Percentiles rank a stretch among this genome's conserved stretches.
These are phyloP conservation scores for Isatis tinctoria DNA, from an alignment of 345 rosid species.

Conservation along the genomic window DNA sequence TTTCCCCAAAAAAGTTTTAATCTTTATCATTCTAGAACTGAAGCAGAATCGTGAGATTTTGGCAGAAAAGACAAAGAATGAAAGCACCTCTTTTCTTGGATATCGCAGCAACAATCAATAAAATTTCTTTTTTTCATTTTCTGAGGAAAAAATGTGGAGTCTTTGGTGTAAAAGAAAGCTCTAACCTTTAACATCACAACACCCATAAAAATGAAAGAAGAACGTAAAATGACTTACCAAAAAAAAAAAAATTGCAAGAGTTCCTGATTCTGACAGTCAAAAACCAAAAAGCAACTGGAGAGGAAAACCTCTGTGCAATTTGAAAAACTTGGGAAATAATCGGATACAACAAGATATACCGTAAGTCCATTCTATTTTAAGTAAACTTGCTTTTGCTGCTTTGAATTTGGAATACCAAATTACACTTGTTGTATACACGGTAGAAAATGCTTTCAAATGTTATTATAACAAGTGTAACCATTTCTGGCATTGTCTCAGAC, in stretches of 20 bases:
- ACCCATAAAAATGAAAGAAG: not conserved
- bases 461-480: too few relatives aligned
- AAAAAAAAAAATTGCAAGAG: not conserved
- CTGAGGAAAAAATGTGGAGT: not conserved
- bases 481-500: too few relatives aligned
- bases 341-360: not conserved
- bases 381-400: not conserved
- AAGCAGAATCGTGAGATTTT: not conserved
- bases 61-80: not conserved
- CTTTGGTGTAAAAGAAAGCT: not conserved
- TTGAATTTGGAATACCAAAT: not conserved
- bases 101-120: not conserved
- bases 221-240: too few relatives aligned
- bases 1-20: not conserved
- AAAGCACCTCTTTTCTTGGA: not conserved
- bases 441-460: too few relatives aligned
- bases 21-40: not conserved
- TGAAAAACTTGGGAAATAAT: not conserved
- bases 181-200: not conserved
- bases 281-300: not conserved
- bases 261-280: not conserved
- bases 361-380: not conserved
- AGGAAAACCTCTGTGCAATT: not conserved
- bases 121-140: not conserved
- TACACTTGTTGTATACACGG: too few relatives aligned